Percentiles rank a stretch among this genome's conserved stretches.
phyloP scores from a whole-genome alignment of 2,329 filamentous ascomycete species.

The Lasiodiplodia sp. region DNA sequence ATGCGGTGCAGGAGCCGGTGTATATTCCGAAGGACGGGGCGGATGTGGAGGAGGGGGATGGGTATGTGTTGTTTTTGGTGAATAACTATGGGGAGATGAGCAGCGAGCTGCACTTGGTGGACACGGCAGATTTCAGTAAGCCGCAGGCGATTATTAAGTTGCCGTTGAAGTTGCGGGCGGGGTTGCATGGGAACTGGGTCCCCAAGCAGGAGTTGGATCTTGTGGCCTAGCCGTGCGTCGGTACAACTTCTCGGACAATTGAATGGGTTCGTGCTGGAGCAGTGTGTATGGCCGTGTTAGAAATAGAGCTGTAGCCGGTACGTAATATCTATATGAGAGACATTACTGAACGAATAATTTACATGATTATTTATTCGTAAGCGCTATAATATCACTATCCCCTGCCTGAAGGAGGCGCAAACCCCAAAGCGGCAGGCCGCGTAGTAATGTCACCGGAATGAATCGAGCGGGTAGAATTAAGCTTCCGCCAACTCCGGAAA shows the following conservation, averaged over 20 bases:
- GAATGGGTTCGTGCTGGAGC: too few relatives aligned
- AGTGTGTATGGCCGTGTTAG: too few relatives aligned
- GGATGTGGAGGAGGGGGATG: constrained; percentile 41
- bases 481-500: constrained; percentile 49
- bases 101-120: constrained; percentile 46
- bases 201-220: constrained; percentile 2
- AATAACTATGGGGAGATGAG: constrained; percentile 48
- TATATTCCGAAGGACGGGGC: background rate
- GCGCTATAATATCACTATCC: background rate
- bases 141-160: constrained; percentile 44
- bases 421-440: background rate
- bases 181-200: constrained; percentile 48
- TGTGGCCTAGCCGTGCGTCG: background rate
- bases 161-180: constrained; percentile 43
- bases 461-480: constrained; percentile 45
- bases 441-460: background rate
- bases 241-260: too few relatives aligned
- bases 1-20: constrained; percentile 25
- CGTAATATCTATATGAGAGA: too few relatives aligned
- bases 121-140: constrained; percentile 40
- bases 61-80: constrained; percentile 41
- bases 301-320: too few relatives aligned
- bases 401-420: background rate
- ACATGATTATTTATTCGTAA: too few relatives aligned
- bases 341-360: too few relatives aligned